A percentile compares a stretch with the other conserved stretches of the same genome.
Conservation (phyloP, 768 basidiomycete genomes). For the Psilocybe tampanensis region DNA sequence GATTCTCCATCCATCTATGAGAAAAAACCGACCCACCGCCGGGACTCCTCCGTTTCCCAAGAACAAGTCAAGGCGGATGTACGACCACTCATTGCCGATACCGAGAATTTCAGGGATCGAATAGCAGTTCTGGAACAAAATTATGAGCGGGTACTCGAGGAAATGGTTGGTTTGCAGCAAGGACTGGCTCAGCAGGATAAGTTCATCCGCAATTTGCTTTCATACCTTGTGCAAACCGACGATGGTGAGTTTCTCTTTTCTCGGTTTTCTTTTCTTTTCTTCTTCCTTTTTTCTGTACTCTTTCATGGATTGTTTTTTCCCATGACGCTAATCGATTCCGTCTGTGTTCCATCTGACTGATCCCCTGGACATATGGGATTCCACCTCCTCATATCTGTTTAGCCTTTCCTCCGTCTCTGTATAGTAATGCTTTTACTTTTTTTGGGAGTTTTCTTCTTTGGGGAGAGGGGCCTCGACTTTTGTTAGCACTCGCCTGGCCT, state of each 20-base stretch:
- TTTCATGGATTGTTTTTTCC: background rate
- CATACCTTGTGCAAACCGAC: slow-evolving; percentile 78
- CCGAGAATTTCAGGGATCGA: slow-evolving; percentile 33
- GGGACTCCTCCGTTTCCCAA: slow-evolving; percentile 1
- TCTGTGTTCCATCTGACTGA: too few relatives aligned
- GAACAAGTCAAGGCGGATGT: slow-evolving; percentile 25
- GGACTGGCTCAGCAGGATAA: slow-evolving; percentile 78
- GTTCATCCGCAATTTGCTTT: slow-evolving; percentile 78
- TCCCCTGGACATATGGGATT: background rate
- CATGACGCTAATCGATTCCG: too few relatives aligned
- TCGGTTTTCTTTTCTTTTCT: background rate
- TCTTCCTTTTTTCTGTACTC: background rate
- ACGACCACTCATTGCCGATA: slow-evolving; percentile 31
- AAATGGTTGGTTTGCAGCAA: slow-evolving; percentile 39
- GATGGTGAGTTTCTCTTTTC: slow-evolving; percentile 34
- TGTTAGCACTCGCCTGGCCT: background rate
- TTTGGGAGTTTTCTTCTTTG: slow-evolving; percentile 6
- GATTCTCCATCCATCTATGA: background rate
- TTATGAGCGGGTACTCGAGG: slow-evolving; percentile 38
- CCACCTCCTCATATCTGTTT: slow-evolving; percentile 4
- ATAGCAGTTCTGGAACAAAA: slow-evolving; percentile 37
- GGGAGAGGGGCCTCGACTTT: background rate
- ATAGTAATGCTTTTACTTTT: background rate
- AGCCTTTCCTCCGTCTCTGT: background rate
- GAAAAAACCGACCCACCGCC: background rate